A percentile compares a stretch with the other conserved stretches of the same genome.
phyloP scores from a whole-genome alignment of 768 basidiomycete species.

The Ramaria rubella region DNA sequence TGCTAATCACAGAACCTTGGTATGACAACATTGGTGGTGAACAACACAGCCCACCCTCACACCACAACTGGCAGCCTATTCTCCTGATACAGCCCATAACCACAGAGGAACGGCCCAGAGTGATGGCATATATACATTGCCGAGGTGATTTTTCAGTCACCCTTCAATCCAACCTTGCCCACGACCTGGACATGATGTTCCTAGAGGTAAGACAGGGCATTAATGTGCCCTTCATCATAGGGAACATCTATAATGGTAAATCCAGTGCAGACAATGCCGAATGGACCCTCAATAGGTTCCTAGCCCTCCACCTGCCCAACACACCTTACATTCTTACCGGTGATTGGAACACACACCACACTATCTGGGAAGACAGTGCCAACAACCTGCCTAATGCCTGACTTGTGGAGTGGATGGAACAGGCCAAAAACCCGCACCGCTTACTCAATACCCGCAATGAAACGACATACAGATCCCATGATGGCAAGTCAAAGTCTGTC shows the following conservation, averaged over 20 bases:
- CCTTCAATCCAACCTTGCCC: slow-evolving; percentile 16
- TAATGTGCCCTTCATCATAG: slow-evolving; percentile 13
- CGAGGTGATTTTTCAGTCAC: slow-evolving; percentile 19
- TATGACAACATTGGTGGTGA: slow-evolving; percentile 10
- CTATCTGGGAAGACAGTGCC: slow-evolving; percentile 15
- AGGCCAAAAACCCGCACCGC: background rate
- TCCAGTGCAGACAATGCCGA: background rate
- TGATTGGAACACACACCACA: slow-evolving; percentile 24
- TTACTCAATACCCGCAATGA: background rate
- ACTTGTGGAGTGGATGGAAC: slow-evolving; percentile 1
- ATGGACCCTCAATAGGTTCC: background rate
- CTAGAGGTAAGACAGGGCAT: slow-evolving; percentile 18
- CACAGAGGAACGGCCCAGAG: slow-evolving; percentile 18
- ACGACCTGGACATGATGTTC: slow-evolving; percentile 21
- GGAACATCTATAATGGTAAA: slow-evolving; percentile 16
- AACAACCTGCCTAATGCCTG: slow-evolving; percentile 13
- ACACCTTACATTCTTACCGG: slow-evolving; percentile 20
- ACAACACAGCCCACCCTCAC: background rate
- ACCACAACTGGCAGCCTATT: background rate
- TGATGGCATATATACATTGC: slow-evolving; percentile 12
- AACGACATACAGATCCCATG: no score
- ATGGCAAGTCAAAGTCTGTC: background rate
- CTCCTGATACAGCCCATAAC: background rate
- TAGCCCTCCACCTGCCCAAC: slow-evolving; percentile 5
- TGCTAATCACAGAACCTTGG: slow-evolving; percentile 12